Evolutionary conservation across 768 basidiomycete species (phyloP), one percentile per base, ranked within the genome.

Genomic region (Coprinopsis cinerea): DNA sequence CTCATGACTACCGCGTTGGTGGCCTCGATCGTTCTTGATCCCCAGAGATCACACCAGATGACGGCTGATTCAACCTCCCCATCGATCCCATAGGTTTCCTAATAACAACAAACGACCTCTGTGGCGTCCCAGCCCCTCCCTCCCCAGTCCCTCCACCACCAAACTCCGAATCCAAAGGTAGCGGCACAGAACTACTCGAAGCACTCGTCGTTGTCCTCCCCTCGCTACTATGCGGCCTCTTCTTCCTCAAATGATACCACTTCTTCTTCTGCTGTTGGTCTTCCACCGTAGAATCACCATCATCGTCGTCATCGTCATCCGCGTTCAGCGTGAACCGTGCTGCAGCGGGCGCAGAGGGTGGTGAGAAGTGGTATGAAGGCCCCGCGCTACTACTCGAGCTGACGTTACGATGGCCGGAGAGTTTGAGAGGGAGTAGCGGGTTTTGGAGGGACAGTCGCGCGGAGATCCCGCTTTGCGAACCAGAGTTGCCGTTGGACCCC

Each of bases 41-140:
- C 9, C 9, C 9, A 34, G 45, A 46, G 45, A 28, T 13, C 46
- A 42, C 18, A 24, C 41, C 10, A 43, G 27, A 43, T 49, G 39
- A n/a, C n/a, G 64, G 55, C 54, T 67, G 67, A 43, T 67, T 66
- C 41, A 67, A 44, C 42, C 66, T 59, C 11, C 62, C 64, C 49
- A 67, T 64, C 13, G 67, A 64, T n/a, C 62, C 57, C 56, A 72
- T 74, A 23, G 76, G 71, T 61, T 81, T 82, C n/a, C 83, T 74
- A 43, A 85, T 78, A 27, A 87, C 84, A 17, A 86, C 83, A 54
- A 87, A 87, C 24, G 83, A 84, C 56, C 79, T 67, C 54, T 66
- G 73, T 37, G 66, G 72, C 51, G 36, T 42, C 26, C 27, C 36
- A 35, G 36, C 25, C 24, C 25, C 20, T 17, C 17, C 18, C 27